Evolutionary conservation across 495 filamentous ascomycete species (phyloP).

Genomic region (Tuber melanosporum): DNA sequence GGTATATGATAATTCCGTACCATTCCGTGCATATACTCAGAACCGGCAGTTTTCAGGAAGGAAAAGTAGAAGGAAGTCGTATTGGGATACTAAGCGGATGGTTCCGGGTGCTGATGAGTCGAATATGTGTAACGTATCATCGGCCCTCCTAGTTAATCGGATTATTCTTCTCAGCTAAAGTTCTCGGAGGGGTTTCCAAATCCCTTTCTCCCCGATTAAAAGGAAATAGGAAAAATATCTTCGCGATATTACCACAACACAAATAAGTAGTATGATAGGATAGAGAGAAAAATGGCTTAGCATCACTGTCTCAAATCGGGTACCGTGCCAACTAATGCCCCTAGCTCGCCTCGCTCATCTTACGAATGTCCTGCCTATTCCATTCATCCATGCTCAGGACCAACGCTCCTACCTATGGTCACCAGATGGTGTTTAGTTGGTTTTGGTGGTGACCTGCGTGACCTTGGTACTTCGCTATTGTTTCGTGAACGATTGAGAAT

Average conservation of each 20-base stretch:
- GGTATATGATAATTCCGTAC: not conserved
- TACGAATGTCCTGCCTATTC: not conserved
- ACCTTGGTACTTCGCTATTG: not conserved
- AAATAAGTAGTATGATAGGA: not conserved
- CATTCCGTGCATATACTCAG: not conserved
- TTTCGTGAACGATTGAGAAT: not conserved
- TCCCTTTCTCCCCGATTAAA: not conserved
- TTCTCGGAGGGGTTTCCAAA: not conserved
- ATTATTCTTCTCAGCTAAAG: not conserved
- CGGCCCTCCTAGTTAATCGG: not conserved
- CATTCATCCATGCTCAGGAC: not conserved
- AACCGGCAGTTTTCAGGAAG: not conserved
- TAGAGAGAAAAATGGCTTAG: not conserved
- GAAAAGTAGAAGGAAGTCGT: not conserved
- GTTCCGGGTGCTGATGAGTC: not conserved
- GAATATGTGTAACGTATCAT: not conserved
- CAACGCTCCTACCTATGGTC: not conserved
- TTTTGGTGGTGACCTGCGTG: not conserved
- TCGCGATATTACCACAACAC: not conserved
- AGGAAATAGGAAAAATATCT: not conserved
- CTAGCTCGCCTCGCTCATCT: not conserved
- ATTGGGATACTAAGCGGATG: not conserved
- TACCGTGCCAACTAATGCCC: not conserved
- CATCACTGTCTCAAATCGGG: not conserved
- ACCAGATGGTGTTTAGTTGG: not conserved